Conservation (phyloP, 148 eudicot species). For the Rhododendron kiyosumense region DNA sequence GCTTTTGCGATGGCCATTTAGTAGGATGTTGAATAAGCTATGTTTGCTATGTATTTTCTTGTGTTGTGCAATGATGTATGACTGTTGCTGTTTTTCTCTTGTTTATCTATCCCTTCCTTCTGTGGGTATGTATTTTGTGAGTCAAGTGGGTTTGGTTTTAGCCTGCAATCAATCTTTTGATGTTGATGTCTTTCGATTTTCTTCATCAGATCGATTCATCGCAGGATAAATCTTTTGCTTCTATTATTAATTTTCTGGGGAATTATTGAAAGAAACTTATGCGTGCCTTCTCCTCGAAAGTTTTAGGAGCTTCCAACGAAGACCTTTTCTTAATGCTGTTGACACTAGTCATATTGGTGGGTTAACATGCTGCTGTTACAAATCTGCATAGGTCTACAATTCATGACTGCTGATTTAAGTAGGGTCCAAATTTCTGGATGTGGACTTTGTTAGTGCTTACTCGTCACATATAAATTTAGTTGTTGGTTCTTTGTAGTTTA, state of each 20-base stretch:
- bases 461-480: neutral
- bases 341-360: neutral
- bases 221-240: neutral
- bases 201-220: neutral
- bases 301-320: neutral
- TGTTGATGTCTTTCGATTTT: neutral
- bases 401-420: neutral
- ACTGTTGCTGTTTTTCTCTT: neutral
- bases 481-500: neutral
- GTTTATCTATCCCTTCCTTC: neutral
- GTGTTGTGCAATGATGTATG: neutral
- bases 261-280: neutral
- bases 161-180: neutral
- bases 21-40: neutral
- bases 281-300: neutral
- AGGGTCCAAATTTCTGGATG: neutral
- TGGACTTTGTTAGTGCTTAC: neutral
- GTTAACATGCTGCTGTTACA: neutral
- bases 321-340: neutral
- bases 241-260: neutral
- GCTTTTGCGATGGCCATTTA: neutral
- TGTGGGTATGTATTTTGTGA: neutral
- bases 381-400: conserved; percentile 1
- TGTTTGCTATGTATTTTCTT: neutral
- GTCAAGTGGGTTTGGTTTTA: neutral